phyloP scores from a whole-genome alignment of 192 early-diverging fungal species.

The Thoreauomyces humboldtii region DNA sequence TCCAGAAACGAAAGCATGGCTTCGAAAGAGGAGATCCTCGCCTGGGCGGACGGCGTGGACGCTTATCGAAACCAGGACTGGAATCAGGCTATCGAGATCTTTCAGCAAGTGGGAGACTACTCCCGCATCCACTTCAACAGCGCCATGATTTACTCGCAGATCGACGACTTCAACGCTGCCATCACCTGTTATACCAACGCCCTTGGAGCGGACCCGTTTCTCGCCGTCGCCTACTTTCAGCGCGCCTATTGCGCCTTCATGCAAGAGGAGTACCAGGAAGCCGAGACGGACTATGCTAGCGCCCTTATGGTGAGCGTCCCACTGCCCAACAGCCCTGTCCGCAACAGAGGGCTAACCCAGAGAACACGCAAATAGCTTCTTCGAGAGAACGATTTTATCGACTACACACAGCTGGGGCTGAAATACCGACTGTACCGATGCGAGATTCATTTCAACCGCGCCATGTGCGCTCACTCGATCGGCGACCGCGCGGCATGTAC shows the following conservation, averaged over 20 bases:
- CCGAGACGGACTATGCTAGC: conserved; percentile 78
- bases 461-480: conserved; percentile 71
- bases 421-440: conserved; percentile 86
- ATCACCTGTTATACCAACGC: conserved; percentile 56
- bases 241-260: conserved; percentile 80
- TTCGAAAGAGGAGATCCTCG: conserved; percentile 34
- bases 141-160: conserved; percentile 74
- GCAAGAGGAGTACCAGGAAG: conserved; percentile 63
- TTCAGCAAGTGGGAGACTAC: conserved; percentile 71
- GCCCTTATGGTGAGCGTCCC: conserved; percentile 44
- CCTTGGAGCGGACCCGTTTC: conserved; percentile 76
- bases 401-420: conserved; percentile 94
- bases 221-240: conserved; percentile 94
- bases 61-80: conserved; percentile 30
- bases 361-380: conserved; percentile 22
- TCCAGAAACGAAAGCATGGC: no score
- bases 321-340: not conserved
- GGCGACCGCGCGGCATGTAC: conserved; percentile 58
- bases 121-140: conserved; percentile 93
- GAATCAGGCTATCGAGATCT: conserved; percentile 21
- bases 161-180: conserved; percentile 72
- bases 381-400: conserved; percentile 81
- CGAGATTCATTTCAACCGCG: conserved; percentile 90
- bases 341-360: no score
- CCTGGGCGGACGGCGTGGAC: conserved; percentile 33